phyloP scores from a whole-genome alignment of 495 filamentous ascomycete species.

The Talaromyces ruber region DNA sequence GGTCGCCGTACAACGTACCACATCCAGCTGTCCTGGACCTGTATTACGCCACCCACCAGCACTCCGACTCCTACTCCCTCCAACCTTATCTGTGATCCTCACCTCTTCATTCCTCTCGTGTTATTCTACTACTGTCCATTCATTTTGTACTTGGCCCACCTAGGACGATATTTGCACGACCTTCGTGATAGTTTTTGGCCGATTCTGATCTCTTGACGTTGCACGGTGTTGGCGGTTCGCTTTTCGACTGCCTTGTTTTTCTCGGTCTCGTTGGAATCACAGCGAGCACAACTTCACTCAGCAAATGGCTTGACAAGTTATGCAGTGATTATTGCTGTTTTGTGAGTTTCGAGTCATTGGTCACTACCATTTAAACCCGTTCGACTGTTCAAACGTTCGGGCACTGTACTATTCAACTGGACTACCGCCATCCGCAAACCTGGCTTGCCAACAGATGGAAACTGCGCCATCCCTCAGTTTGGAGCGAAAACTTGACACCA shows the following conservation, averaged over 20 bases:
- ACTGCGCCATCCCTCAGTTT: conserved; percentile 28
- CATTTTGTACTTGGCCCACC: not conserved
- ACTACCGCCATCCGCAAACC: not conserved
- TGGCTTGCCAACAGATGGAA: conserved; percentile 23
- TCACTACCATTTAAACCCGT: not conserved
- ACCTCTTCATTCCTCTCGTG: not conserved
- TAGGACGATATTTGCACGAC: not conserved
- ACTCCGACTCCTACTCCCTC: not conserved
- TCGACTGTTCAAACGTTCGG: not conserved
- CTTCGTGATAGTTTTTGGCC: not conserved
- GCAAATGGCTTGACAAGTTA: not conserved
- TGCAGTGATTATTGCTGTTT: not conserved
- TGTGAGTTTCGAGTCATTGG: not conserved
- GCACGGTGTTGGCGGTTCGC: not conserved
- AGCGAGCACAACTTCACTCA: not conserved
- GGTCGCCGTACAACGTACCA: not conserved
- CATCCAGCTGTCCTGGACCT: not conserved
- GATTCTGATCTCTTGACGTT: not conserved
- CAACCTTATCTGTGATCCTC: not conserved
- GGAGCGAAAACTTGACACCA: conserved; percentile 10
- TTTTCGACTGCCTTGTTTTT: not conserved
- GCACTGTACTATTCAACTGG: not conserved
- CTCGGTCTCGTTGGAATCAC: not conserved
- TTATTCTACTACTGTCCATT: not conserved
- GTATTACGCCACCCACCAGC: not conserved